Conservation (phyloP, 768 basidiomycete genomes). For the Collybiopsis confluens region DNA sequence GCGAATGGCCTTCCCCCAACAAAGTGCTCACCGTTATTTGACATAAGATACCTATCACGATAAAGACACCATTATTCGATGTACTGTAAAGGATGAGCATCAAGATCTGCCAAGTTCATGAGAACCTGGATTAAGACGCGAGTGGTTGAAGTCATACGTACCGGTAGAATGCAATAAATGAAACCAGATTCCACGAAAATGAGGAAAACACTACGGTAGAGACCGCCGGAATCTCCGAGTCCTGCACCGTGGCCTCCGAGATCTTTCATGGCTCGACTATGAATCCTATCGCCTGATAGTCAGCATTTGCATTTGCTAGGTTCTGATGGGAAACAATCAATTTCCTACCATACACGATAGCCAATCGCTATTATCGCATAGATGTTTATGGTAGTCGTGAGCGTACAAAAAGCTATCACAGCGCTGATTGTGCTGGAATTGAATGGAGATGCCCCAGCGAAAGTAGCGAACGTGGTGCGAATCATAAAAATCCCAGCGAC, state of each 20-base stretch:
- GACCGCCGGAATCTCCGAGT: background rate
- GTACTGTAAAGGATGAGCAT: no score
- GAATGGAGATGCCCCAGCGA: background rate
- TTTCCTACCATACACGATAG: background rate
- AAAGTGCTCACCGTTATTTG: no score
- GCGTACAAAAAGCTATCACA: background rate
- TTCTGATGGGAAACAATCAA: no score
- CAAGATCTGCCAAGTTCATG: no score
- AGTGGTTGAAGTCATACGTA: background rate
- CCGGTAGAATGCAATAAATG: background rate
- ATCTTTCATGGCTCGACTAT: background rate
- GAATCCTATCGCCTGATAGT: background rate
- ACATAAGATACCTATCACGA: no score
- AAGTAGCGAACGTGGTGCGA: background rate
- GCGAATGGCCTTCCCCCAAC: no score
- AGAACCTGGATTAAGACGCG: no score
- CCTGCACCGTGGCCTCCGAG: background rate
- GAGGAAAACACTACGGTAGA: background rate
- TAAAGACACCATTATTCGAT: no score
- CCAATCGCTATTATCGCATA: constrained; percentile 1
- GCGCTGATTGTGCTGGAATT: background rate
- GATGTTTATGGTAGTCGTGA: background rate
- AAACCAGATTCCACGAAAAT: background rate
- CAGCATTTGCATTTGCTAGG: no score
- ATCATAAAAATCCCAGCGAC: background rate